Conservation (phyloP, 2,329 filamentous ascomycete species). For the Didymosphaeria variabile region DNA sequence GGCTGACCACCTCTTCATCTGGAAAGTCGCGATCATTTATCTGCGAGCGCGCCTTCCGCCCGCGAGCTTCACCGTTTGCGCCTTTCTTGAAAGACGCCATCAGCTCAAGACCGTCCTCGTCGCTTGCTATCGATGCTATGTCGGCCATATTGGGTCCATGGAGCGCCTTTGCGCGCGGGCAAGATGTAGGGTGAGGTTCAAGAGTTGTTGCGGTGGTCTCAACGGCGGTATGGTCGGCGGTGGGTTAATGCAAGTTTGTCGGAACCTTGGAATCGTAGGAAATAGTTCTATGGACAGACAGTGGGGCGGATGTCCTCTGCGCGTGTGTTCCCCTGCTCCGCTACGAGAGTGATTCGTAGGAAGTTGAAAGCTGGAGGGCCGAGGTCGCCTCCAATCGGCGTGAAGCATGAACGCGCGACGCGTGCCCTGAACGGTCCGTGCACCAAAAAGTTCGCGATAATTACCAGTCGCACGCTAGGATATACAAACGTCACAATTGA, state of each 20-base stretch:
- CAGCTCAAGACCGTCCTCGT: constrained; percentile 28
- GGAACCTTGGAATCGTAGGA: not conserved
- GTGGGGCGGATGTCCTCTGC: not conserved
- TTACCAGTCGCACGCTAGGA: not conserved
- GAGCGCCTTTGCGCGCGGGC: not conserved
- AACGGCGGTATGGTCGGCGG: not conserved
- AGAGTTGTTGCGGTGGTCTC: not conserved
- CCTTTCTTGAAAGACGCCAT: constrained; percentile 41
- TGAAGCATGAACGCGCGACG: not conserved
- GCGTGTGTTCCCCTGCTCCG: not conserved
- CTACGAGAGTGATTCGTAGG: not conserved
- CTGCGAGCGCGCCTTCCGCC: constrained; percentile 3
- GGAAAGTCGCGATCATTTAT: constrained; percentile 25
- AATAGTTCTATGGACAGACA: not conserved
- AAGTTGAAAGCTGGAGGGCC: not conserved
- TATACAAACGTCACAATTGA: not conserved
- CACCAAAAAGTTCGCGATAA: not conserved
- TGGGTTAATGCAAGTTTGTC: not conserved
- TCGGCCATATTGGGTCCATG: constrained; percentile 1
- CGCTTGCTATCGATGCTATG: constrained; percentile 5
- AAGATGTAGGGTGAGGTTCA: not conserved
- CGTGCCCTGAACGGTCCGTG: not conserved
- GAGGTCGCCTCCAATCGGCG: not conserved
- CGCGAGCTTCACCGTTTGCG: not conserved
- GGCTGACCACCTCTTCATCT: constrained; percentile 7